Evolutionary conservation across 177 flowering plant genomes (phyloP), one percentile per base, ranked within the genome.

Genomic region (Vitis hybrid): DNA sequence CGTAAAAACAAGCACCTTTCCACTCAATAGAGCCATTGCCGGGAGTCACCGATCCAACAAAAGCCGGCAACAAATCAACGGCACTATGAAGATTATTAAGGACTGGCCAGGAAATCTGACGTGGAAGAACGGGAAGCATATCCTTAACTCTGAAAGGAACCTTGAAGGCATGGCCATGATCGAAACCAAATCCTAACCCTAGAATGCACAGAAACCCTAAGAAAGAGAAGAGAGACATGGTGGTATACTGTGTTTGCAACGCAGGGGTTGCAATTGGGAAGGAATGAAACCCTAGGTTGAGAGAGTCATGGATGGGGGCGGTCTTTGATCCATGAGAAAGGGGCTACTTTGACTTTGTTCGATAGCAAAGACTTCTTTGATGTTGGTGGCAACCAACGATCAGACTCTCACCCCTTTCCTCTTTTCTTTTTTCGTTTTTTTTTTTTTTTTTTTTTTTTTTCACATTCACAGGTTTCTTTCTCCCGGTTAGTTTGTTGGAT

Each of bases 1-100:
- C 91, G 49, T 52, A 66, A 76, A 95, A 95, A 83, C 99, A 95
- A 65, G 99, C 85, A 1, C 99, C 99, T 72, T 90, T 88, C 99
- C 99, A 95, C 69, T 71, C 52, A 64, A 88, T 69, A 0, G 92
- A 70, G 2, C 85, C 88, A 69, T 84, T 89, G 32, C 68, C 51
- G 0, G 98, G 97, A n/a, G 88, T 18, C 60, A 93, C 86, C 10
- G 98, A 84, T 1, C 97, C 99, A 15, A 95, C 88, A 68, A 80
- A 95, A 55, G 76, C 61, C 11, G 99, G 99, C 78, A 93, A 56
- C 77, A 95, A 80, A 81, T 93, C 98, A 59, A 91, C 92, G 19
- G 98, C 94, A 52, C 87, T 21, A 21, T 21, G 23, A 21, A 21
- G 23, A 21, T 21, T 21, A 21, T 21, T 21, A 21, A 21, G 23